A percentile compares a stretch with the other conserved stretches of the same genome.
Conservation (phyloP, 768 basidiomycete genomes). For the Mycena venus region DNA sequence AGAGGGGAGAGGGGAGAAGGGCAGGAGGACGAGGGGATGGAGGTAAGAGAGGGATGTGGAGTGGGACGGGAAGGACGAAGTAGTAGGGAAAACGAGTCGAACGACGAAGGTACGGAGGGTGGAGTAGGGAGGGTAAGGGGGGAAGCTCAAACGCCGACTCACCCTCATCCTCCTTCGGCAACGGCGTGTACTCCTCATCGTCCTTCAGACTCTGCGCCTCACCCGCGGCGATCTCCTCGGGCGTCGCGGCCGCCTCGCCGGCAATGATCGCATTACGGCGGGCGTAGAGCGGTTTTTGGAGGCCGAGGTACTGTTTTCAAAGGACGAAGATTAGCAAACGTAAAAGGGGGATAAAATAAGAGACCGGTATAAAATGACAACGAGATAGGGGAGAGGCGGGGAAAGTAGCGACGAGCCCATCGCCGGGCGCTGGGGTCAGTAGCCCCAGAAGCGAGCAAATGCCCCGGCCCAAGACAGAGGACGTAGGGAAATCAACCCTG, state of each 20-base stretch:
- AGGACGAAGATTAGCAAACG: no score
- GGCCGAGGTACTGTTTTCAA: constrained; percentile 79
- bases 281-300: constrained; percentile 88
- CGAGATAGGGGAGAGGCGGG: no score
- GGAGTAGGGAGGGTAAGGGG: background rate
- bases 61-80: background rate
- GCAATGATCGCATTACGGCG: constrained; percentile 88
- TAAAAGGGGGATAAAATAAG: background rate
- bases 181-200: constrained; percentile 75
- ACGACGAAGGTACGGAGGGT: background rate
- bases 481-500: no score
- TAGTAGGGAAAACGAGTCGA: background rate
- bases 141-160: no score
- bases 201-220: constrained; percentile 81
- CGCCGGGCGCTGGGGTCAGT: no score
- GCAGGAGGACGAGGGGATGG: background rate
- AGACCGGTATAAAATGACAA: no score
- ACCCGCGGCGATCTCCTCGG: constrained; percentile 88
- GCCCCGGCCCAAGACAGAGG: no score
- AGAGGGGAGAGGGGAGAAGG: background rate
- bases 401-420: no score
- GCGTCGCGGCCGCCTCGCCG: constrained; percentile 78
- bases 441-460: no score
- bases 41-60: no score
- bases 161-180: constrained; percentile 42